Base-by-base conservation (phyloP, 768 basidiomycete genomes). In the Mycena belliarum region DNA sequence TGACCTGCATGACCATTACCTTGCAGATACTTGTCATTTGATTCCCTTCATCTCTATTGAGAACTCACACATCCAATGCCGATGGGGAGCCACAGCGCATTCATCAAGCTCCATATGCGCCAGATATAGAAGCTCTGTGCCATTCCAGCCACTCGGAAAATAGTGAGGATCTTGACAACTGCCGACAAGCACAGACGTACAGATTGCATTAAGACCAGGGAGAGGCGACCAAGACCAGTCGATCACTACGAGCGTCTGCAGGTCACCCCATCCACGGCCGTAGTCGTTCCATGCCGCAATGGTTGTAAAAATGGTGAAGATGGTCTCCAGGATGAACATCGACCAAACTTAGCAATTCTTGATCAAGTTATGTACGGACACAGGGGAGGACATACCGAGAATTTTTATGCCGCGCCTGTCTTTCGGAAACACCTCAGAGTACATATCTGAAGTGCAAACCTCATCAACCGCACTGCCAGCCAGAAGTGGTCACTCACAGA, bases 51-150 rank as follows among this genome's bases (percentile, higher is more conserved):
- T 5, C 40, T 21, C 9, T 20, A 18, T 42, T 21, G 9, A 42
- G n/a, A 21, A 6, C 21, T 42, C 21, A 44, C 43, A 51, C 35
- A 49, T 3, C 41, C 48, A 37, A 65, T 59, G 2, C 55, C 20
- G 37, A 59, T 18, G 16, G 57, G 57, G 49, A 65, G n/a, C 52
- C 52, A 65, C 6, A 47, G 35, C 9, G 14, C 21, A 4, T 14
- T 25, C 24, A 20, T 44, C 23, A 44, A 26, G 14, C 43, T 24
- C 24, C 24, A 59, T 29, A 65, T 65, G 12, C 63, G 60, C 63
- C 63, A 65, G 4, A 49, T 42, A 25, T 65, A 65, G 50, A 65
- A 65, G 42, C 47, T 28, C 29, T 65, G 63, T 1, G 60, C 63
- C 50, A 65, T 55, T 2, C 23, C 53, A 16, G 63, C 63, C 37